phyloP scores from a whole-genome alignment of 1,284 basidiomycete genomes.

The Boletus sp. region DNA sequence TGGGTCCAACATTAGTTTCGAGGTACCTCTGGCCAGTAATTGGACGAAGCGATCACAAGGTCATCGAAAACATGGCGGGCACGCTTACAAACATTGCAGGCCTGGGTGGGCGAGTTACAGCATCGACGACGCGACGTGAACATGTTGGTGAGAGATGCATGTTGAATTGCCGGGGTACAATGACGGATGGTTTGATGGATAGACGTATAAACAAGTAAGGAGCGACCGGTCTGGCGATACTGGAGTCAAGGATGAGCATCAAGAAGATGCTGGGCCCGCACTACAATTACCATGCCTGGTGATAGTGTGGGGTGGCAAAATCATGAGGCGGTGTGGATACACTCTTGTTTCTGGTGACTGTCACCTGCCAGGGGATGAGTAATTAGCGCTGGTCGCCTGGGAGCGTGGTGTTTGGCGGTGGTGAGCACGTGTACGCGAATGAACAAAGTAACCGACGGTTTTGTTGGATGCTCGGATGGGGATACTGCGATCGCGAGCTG shows the following conservation, averaged over 20 bases:
- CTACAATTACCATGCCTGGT: constrained; percentile 10
- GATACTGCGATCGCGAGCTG: neutral
- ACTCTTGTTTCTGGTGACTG: no score
- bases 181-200: neutral
- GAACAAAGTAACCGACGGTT: neutral
- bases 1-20: constrained; percentile 40
- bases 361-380: constrained; percentile 14
- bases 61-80: constrained; percentile 42
- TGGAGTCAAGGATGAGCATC: constrained; percentile 3
- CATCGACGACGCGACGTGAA: constrained; percentile 34
- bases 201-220: constrained; percentile 40
- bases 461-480: no score
- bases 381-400: constrained; percentile 25
- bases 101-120: constrained; percentile 34
- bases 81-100: constrained; percentile 38
- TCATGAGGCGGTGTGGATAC: no score
- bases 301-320: neutral
- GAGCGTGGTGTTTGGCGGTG: constrained; percentile 11
- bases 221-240: constrained; percentile 16
- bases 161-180: neutral
- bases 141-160: constrained; percentile 32
- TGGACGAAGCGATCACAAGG: constrained; percentile 37
- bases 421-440: neutral
- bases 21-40: constrained; percentile 39
- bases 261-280: constrained; percentile 1